Evolutionary conservation across 2,329 filamentous ascomycete genomes (phyloP).

Genomic region (Endoconidiophora laricicola): DNA sequence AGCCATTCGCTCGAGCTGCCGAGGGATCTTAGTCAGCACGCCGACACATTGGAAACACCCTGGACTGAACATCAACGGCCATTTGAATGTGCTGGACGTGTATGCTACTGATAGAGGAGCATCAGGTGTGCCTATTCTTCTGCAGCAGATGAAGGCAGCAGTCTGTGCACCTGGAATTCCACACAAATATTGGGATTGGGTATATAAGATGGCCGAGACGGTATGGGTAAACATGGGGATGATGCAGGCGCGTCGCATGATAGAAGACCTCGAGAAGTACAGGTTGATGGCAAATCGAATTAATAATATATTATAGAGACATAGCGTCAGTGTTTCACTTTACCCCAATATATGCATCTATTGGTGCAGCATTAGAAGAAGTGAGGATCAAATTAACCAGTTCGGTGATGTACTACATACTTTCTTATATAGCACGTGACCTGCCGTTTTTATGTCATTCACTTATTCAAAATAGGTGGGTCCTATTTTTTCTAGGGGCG

Average conservation of each 20-base stretch:
- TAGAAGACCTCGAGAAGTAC: slow-evolving; percentile 11
- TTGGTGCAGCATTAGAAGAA: no score
- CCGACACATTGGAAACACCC: slow-evolving; percentile 28
- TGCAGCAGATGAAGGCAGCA: slow-evolving; percentile 32
- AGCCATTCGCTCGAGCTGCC: slow-evolving; percentile 24
- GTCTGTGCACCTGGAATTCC: slow-evolving; percentile 31
- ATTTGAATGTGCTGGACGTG: slow-evolving; percentile 17
- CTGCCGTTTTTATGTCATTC: no score
- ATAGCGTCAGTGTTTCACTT: no score
- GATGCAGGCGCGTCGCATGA: slow-evolving; percentile 30
- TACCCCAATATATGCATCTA: no score
- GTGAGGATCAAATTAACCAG: no score
- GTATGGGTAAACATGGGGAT: slow-evolving; percentile 36
- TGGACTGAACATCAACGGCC: not conserved
- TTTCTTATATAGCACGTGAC: no score
- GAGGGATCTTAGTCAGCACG: slow-evolving; percentile 29
- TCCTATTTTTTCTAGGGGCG: no score
- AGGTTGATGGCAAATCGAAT: no score
- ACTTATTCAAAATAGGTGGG: no score
- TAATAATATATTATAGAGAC: no score
- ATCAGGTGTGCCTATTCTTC: slow-evolving; percentile 29
- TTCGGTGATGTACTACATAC: no score
- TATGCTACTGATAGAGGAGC: slow-evolving; percentile 29
- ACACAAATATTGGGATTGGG: slow-evolving; percentile 27
- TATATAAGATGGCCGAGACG: slow-evolving; percentile 27